Conservation (phyloP, 2,329 filamentous ascomycete species). For the Ophiostoma ulmi region DNA sequence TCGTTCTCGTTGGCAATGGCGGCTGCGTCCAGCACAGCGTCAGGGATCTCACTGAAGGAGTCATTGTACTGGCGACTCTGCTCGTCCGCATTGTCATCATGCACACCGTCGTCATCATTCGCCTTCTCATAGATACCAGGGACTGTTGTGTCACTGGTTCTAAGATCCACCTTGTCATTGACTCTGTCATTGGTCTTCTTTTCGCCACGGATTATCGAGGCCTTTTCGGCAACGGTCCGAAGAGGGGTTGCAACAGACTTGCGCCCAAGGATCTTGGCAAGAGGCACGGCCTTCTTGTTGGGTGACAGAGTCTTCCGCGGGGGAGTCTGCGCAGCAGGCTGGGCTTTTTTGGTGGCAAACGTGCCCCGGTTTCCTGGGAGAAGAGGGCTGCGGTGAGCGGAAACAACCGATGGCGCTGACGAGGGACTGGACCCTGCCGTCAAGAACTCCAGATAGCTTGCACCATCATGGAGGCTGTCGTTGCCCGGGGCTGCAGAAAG, state of each 20-base stretch:
- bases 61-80: constrained; percentile 42
- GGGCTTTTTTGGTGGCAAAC: neutral
- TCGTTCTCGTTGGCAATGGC: constrained; percentile 35
- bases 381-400: neutral
- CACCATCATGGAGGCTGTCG: constrained; percentile 18
- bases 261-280: constrained; percentile 23
- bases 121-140: neutral
- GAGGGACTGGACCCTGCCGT: constrained; percentile 17
- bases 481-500: constrained; percentile 3
- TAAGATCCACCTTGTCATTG: neutral
- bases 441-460: constrained; percentile 24
- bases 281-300: constrained; percentile 24
- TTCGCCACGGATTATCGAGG: neutral
- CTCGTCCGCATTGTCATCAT: constrained; percentile 15
- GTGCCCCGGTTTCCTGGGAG: neutral
- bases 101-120: neutral
- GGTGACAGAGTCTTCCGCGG: constrained; percentile 19
- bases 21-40: constrained; percentile 46
- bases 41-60: constrained; percentile 54
- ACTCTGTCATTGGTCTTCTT: neutral
- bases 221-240: neutral
- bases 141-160: neutral
- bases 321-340: neutral
- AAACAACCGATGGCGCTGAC: neutral
- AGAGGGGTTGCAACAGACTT: constrained; percentile 21